Percentiles rank a stretch among this genome's conserved stretches.
These are phyloP conservation scores for Zygosaccharomyces sapae DNA, from an alignment of 1,139 yeast genomes.

Conservation along the genomic window DNA sequence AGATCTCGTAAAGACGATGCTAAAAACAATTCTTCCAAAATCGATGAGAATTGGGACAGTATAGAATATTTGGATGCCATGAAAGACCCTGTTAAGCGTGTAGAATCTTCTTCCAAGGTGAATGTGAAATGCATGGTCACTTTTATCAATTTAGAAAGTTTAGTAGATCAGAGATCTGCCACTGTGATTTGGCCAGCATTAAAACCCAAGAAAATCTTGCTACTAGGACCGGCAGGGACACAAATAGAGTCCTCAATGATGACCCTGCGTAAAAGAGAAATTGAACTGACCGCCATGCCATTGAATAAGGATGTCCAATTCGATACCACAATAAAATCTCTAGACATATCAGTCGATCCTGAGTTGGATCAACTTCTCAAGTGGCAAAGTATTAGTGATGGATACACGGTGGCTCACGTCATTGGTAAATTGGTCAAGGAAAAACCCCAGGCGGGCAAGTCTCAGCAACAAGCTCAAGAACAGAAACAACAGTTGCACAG, in stretches of 20 bases:
- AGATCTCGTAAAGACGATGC: conserved; percentile 15
- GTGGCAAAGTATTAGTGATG: conserved; percentile 85
- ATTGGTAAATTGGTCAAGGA: conserved; percentile 61
- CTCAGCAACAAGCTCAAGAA: conserved; percentile 19
- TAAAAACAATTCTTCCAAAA: conserved; percentile 20
- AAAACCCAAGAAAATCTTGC: conserved; percentile 70
- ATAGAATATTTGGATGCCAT: conserved; percentile 55
- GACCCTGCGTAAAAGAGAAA: conserved; percentile 30
- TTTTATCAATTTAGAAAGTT: conserved; percentile 80
- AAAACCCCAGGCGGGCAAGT: conserved; percentile 30
- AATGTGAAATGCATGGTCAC: conserved; percentile 66
- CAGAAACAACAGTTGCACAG: conserved; percentile 16
- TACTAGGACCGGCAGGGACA: conserved; percentile 44
- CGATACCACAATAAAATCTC: conserved; percentile 62
- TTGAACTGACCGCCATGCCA: conserved; percentile 38
- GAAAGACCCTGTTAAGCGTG: conserved; percentile 52
- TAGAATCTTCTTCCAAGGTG: conserved; percentile 39
- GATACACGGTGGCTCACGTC: conserved; percentile 78
- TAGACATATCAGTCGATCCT: conserved; percentile 69
- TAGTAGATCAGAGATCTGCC: conserved; percentile 80
- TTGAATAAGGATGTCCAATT: conserved; percentile 46
- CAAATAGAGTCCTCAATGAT: conserved; percentile 24
- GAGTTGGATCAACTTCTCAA: conserved; percentile 55
- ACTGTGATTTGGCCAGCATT: conserved; percentile 73
- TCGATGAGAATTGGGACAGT: conserved; percentile 37